Evolutionary conservation across 345 rosid genomes (phyloP).

Genomic region (Acer campestre): DNA sequence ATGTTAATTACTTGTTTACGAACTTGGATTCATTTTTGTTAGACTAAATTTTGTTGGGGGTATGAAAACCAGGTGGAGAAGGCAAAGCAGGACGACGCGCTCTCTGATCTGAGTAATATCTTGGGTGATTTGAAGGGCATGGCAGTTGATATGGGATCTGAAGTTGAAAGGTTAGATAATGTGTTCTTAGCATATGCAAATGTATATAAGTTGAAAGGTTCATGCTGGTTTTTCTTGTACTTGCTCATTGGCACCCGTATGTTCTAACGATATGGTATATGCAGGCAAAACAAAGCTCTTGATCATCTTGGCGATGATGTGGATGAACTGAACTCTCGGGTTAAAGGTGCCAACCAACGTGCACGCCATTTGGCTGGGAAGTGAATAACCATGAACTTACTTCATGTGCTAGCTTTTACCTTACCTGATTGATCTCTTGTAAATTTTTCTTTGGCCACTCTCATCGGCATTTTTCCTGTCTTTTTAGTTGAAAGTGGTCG

Average conservation of each 20-base stretch:
- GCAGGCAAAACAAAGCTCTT: conserved; percentile 90
- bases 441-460: background rate
- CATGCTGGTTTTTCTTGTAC: background rate
- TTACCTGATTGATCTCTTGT: background rate
- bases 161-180: conserved; percentile 65
- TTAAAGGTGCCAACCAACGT: conserved; percentile 86
- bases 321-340: conserved; percentile 79
- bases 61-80: conserved; percentile 63
- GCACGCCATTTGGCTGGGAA: conserved; percentile 73
- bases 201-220: background rate
- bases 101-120: conserved; percentile 73
- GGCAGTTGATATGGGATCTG: conserved; percentile 95
- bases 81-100: conserved; percentile 81
- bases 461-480: background rate
- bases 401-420: background rate
- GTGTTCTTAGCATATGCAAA: background rate
- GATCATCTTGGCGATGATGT: conserved; percentile 75
- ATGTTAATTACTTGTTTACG: conserved; percentile 2
- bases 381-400: conserved; percentile 29
- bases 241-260: background rate
- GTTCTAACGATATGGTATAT: conserved; percentile 4
- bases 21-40: background rate
- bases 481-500: background rate
- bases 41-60: background rate
- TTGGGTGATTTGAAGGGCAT: conserved; percentile 88